These are phyloP conservation scores for Starmera dryadoides DNA, from an alignment of 805 yeast genomes.

Conservation along the genomic window DNA sequence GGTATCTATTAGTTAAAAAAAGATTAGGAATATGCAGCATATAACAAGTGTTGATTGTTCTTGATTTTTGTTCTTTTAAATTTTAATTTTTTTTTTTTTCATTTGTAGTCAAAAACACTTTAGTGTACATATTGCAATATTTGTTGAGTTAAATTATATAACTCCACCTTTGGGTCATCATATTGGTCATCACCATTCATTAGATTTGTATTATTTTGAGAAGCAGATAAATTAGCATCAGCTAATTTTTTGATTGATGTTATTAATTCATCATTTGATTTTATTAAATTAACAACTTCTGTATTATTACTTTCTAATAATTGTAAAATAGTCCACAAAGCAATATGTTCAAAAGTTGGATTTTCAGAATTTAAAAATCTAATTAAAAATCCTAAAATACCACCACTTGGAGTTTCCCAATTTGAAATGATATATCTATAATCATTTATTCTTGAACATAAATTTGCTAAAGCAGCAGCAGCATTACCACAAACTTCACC, in stretches of 20 bases:
- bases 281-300: slow-evolving; percentile 48
- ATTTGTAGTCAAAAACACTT: too few relatives aligned
- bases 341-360: slow-evolving; percentile 95
- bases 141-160: slow-evolving; percentile 61
- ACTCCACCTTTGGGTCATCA: slow-evolving; percentile 59
- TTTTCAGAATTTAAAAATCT: slow-evolving; percentile 78
- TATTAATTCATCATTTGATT: slow-evolving; percentile 45
- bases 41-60: not conserved
- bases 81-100: too few relatives aligned
- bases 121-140: slow-evolving; percentile 41
- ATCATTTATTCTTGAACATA: slow-evolving; percentile 84
- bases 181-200: slow-evolving; percentile 31
- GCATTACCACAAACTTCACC: slow-evolving; percentile 97
- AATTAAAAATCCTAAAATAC: slow-evolving; percentile 75
- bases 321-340: slow-evolving; percentile 94
- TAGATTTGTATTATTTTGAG: slow-evolving; percentile 21
- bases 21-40: too few relatives aligned
- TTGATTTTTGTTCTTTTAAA: not conserved
- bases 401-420: slow-evolving; percentile 79
- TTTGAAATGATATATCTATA: slow-evolving; percentile 70
- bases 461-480: slow-evolving; percentile 95
- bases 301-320: slow-evolving; percentile 79
- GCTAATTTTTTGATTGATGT: slow-evolving; percentile 45
- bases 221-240: slow-evolving; percentile 24
- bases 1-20: too few relatives aligned